A percentile compares a stretch with the other conserved stretches of the same genome.
These are phyloP conservation scores for Rhynchospora tenuis DNA, from an alignment of 176 grass and related monocot species.

Conservation along the genomic window DNA sequence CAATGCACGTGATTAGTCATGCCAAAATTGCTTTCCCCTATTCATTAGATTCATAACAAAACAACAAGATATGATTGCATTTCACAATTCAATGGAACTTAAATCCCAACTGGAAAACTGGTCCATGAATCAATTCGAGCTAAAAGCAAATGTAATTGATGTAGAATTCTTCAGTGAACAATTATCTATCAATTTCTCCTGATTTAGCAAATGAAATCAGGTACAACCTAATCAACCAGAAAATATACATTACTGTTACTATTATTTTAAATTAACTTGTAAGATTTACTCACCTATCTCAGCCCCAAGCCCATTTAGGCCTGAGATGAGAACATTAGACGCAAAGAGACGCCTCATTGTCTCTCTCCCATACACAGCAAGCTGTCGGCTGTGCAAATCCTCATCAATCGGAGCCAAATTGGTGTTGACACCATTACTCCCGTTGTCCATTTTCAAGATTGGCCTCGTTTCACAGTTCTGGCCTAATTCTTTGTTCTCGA, in stretches of 20 bases:
- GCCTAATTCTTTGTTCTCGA: conserved; percentile 1
- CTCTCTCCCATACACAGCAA: conserved; percentile 77
- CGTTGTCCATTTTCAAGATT: conserved; percentile 15
- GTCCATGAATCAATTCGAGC: neutral
- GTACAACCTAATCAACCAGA: neutral
- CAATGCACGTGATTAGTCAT: neutral
- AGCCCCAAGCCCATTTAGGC: conserved; percentile 66
- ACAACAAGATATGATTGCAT: neutral
- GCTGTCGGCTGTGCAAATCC: conserved; percentile 77
- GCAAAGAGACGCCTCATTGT: conserved; percentile 70
- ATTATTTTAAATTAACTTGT: neutral
- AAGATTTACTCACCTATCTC: conserved; percentile 58
- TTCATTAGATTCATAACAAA: neutral
- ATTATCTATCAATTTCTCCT: neutral
- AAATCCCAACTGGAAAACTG: neutral
- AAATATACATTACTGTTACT: neutral
- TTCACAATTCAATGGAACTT: neutral
- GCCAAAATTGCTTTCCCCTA: neutral
- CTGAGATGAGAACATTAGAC: conserved; percentile 62
- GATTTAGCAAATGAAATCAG: conserved; percentile 2
- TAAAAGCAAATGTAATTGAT: neutral
- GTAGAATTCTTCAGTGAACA: neutral
- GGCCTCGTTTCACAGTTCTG: neutral
- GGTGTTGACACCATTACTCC: conserved; percentile 1
- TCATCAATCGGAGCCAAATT: conserved; percentile 56